phyloP scores from a whole-genome alignment of 2,329 filamentous ascomycete genomes.

The Arthrinium phaeospermum region DNA sequence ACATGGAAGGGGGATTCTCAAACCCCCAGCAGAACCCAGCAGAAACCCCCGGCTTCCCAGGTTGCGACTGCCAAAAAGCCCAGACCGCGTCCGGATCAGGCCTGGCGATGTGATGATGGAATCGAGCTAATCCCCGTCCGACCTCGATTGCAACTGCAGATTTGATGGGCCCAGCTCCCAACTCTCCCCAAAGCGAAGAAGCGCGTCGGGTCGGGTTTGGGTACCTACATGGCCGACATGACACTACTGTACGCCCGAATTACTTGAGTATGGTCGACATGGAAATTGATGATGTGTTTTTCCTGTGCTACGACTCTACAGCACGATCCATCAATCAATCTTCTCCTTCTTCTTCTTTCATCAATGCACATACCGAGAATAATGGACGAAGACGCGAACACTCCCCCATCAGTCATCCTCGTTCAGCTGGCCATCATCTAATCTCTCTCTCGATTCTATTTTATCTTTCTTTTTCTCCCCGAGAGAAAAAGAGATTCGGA shows the following conservation, averaged over 20 bases:
- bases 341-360: not conserved
- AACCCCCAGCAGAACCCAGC: not conserved
- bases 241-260: not conserved
- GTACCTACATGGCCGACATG: conserved; percentile 13
- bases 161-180: conserved; percentile 6
- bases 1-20: not conserved
- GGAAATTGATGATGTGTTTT: conserved; percentile 15
- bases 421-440: not conserved
- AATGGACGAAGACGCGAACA: not conserved
- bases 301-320: not conserved
- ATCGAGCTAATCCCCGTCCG: conserved; percentile 13
- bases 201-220: conserved; percentile 15
- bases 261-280: not conserved
- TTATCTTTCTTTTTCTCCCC: not conserved
- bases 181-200: not conserved
- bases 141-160: conserved; percentile 5
- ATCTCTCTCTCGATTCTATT: not conserved
- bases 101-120: conserved; percentile 4
- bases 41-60: not conserved
- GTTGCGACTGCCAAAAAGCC: not conserved
- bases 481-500: not conserved
- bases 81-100: conserved; percentile 12
- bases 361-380: not conserved
- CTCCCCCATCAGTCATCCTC: not conserved
- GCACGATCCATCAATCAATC: not conserved